Conservation (phyloP, 768 basidiomycete species). For the Megacollybia marginata region DNA sequence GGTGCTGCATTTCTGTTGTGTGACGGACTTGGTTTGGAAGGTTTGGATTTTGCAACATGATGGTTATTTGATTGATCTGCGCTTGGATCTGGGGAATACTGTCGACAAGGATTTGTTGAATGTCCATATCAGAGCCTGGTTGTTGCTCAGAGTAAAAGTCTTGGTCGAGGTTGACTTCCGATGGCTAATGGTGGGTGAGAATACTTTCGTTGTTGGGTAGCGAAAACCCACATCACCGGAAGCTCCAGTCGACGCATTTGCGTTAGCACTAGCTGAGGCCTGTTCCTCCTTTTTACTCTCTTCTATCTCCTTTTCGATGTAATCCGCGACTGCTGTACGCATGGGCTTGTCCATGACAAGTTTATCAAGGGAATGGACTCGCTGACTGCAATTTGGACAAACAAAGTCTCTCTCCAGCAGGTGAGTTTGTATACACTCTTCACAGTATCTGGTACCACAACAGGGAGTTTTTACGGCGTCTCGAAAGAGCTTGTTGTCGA, state of each 20-base stretch:
- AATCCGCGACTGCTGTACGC: conserved; percentile 71
- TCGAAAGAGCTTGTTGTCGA: conserved; percentile 89
- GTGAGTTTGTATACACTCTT: conserved; percentile 94
- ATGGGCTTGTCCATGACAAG: conserved; percentile 72
- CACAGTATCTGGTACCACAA: conserved; percentile 87
- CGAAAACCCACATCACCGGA: conserved; percentile 28
- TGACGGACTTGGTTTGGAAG: conserved; percentile 68
- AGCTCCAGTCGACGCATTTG: conserved; percentile 3
- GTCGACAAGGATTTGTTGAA: conserved; percentile 65
- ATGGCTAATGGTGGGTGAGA: not conserved
- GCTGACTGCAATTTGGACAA: conserved; percentile 86
- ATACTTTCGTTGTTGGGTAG: too few relatives aligned
- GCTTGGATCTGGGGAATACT: conserved; percentile 80
- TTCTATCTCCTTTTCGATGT: conserved; percentile 77
- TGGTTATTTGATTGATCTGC: conserved; percentile 72
- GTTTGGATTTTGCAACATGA: conserved; percentile 73
- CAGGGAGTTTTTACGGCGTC: conserved; percentile 96
- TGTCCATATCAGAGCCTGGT: conserved; percentile 55
- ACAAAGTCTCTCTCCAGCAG: conserved; percentile 92
- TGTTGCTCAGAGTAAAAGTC: conserved; percentile 72
- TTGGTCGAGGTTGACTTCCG: conserved; percentile 32
- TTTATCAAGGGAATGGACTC: conserved; percentile 85
- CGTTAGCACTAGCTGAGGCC: conserved; percentile 18
- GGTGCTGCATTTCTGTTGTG: conserved; percentile 77
- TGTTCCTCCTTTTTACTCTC: conserved; percentile 63